phyloP scores from a whole-genome alignment of 331 rosid species.

The Prunus yedoensis region DNA sequence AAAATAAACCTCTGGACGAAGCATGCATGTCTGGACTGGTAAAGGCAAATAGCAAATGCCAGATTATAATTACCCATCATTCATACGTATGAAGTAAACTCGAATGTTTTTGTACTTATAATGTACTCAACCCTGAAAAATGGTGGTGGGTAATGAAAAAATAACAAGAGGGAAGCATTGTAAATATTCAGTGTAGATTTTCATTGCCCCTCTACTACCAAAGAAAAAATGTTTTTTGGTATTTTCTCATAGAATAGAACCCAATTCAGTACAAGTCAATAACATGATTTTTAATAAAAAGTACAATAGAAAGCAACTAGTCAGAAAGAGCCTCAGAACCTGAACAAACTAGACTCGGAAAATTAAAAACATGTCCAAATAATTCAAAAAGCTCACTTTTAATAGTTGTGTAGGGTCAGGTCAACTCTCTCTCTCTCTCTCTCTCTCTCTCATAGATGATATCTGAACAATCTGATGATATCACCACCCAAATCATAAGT shows the following conservation, averaged over 20 bases:
- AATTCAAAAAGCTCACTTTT: neutral
- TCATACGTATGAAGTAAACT: too few relatives aligned
- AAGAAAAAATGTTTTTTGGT: neutral
- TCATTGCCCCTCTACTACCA: neutral
- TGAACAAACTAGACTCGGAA: neutral
- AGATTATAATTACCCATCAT: too few relatives aligned
- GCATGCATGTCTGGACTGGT: too few relatives aligned
- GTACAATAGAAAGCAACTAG: slow-evolving; percentile 20
- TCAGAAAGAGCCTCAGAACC: slow-evolving; percentile 4
- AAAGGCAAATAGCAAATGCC: too few relatives aligned
- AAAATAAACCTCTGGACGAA: too few relatives aligned
- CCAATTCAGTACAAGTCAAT: slow-evolving; percentile 2
- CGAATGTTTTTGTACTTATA: too few relatives aligned
- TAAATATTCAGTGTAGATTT: neutral
- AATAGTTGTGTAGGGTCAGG: neutral
- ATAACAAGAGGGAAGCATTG: neutral
- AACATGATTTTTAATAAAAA: neutral
- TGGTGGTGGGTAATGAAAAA: too few relatives aligned
- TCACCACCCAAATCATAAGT: slow-evolving; percentile 1
- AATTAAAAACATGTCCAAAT: neutral
- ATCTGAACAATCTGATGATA: neutral
- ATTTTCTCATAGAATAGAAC: neutral
- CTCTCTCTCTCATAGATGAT: neutral
- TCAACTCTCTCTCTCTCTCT: neutral
- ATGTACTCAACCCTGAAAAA: too few relatives aligned